Base-by-base conservation (phyloP, 768 basidiomycete genomes). In the Leccinellum rugosiceps region DNA sequence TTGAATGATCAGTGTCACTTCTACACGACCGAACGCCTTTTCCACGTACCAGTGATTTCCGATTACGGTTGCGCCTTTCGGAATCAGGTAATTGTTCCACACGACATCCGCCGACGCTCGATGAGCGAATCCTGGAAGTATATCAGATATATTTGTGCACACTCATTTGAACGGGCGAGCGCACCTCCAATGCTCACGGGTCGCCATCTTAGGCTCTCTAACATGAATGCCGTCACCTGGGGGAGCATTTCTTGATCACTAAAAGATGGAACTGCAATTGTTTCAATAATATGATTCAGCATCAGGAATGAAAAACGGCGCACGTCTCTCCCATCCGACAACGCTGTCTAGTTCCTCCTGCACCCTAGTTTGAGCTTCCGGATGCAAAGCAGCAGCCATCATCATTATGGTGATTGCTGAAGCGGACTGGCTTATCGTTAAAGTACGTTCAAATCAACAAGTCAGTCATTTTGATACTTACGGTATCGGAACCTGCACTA, bases 81-180 rank as follows among this genome's bases (percentile, higher is more conserved):
- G 79, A 38, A 80, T 78, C 43, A 74, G 52, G 52, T 76, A 79
- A 21, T 68, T 61, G 1, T 64, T 66, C 55, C 70, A 70, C 4
- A 73, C 35, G 14, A 89, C 76, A 52, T 88, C 85, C 48, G 78
- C 78, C 1, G 82, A 87, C 0, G 85, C 79, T 48, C 80, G 78
- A 58, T 89, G 86, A 0, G 82, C 76, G 53, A 87, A 82, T 1
- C 86, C 85, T 66, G 25, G 75, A 72, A 5, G 76, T 71, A 19
- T 7, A 6, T 51, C 31, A 56, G n/a, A 38, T 7, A 17, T 9
- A 9, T 23, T 21, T 28, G 45, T 5, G 34, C 8, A 14, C 1
- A 15, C 19, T n/a, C 14, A 25, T 41, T 9, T 41, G 26, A 14
- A 10, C 3, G 28, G n/a, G n/a, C 5, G 23, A 45, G 58, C 60